These are phyloP conservation scores for Metschnikowia aberdeeniae DNA, from an alignment of 805 yeast genomes.

Conservation along the genomic window DNA sequence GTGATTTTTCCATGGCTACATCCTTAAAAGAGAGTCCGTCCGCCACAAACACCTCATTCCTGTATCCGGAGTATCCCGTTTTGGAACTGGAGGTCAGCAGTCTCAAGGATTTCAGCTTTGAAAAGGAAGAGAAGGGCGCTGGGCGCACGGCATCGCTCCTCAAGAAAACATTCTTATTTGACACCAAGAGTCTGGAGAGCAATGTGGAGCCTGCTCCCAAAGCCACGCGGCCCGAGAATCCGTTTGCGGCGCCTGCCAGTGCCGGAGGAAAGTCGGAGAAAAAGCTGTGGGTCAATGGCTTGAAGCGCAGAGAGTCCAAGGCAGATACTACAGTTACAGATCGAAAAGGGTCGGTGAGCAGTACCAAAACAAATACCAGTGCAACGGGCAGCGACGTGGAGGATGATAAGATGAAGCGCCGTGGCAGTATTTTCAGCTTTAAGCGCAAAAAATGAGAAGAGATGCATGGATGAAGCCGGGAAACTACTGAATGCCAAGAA, in stretches of 20 bases:
- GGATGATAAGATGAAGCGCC: constrained; percentile 15
- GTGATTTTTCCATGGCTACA: constrained; percentile 23
- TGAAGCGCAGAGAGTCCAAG: constrained; percentile 28
- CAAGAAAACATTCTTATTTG: constrained; percentile 32
- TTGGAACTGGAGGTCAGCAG: constrained; percentile 1
- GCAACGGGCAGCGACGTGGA: constrained; percentile 4
- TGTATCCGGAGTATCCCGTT: constrained; percentile 1
- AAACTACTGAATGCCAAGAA: too few relatives aligned
- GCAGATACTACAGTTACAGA: constrained; percentile 17
- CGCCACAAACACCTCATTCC: not conserved
- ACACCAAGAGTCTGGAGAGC: constrained; percentile 14
- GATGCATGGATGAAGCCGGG: not conserved
- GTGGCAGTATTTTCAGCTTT: constrained; percentile 36
- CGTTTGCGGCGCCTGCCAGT: not conserved
- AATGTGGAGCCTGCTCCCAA: constrained; percentile 6
- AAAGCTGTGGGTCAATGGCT: constrained; percentile 40
- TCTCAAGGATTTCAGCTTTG: constrained; percentile 1
- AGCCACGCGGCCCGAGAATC: constrained; percentile 5
- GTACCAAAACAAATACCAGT: constrained; percentile 14
- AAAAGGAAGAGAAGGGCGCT: constrained; percentile 2
- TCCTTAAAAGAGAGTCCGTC: not conserved
- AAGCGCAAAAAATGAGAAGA: constrained; percentile 21
- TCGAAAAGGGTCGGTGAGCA: constrained; percentile 21
- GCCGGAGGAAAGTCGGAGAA: constrained; percentile 22
- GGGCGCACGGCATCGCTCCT: constrained; percentile 20